Evolutionary conservation across 768 basidiomycete species (phyloP).

Genomic region (Amanita rubescens): DNA sequence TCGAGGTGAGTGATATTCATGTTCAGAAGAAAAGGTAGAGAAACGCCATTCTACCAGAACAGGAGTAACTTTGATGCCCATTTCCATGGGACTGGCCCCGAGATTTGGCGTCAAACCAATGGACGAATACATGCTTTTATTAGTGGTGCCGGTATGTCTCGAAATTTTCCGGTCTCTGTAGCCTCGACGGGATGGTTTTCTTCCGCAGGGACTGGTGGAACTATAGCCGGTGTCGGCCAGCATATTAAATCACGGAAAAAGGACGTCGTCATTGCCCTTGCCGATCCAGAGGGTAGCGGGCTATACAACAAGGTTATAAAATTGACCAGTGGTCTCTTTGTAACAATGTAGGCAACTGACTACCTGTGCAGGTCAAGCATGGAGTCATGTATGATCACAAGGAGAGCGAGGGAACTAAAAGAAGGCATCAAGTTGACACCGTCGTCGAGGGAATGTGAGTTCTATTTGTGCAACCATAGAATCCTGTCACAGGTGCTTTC

Average conservation of each 20-base stretch:
- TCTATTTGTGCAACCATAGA: neutral
- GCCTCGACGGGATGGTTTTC: neutral
- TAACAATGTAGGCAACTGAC: neutral
- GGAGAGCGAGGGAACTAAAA: slow-evolving; percentile 89
- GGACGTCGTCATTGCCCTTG: slow-evolving; percentile 60
- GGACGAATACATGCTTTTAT: slow-evolving; percentile 81
- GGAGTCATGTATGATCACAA: slow-evolving; percentile 94
- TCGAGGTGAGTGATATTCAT: slow-evolving; percentile 43
- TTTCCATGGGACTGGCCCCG: slow-evolving; percentile 83
- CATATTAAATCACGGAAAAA: slow-evolving; percentile 74
- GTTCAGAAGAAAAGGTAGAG: neutral
- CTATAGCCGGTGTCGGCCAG: slow-evolving; percentile 77
- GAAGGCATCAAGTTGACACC: slow-evolving; percentile 93
- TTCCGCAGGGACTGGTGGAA: slow-evolving; percentile 83
- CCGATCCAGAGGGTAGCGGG: slow-evolving; percentile 93
- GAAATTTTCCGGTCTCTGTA: slow-evolving; percentile 5
- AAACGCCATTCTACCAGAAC: slow-evolving; percentile 41
- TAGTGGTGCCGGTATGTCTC: slow-evolving; percentile 66
- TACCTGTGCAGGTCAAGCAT: slow-evolving; percentile 55
- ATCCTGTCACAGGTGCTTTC: neutral
- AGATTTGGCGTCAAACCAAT: slow-evolving; percentile 90
- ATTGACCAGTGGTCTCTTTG: neutral
- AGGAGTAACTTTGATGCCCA: slow-evolving; percentile 88
- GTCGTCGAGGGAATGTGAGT: slow-evolving; percentile 86
- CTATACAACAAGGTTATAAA: slow-evolving; percentile 79